Conservation (phyloP, 495 filamentous ascomycete species). For the Lichina pygmaea region DNA sequence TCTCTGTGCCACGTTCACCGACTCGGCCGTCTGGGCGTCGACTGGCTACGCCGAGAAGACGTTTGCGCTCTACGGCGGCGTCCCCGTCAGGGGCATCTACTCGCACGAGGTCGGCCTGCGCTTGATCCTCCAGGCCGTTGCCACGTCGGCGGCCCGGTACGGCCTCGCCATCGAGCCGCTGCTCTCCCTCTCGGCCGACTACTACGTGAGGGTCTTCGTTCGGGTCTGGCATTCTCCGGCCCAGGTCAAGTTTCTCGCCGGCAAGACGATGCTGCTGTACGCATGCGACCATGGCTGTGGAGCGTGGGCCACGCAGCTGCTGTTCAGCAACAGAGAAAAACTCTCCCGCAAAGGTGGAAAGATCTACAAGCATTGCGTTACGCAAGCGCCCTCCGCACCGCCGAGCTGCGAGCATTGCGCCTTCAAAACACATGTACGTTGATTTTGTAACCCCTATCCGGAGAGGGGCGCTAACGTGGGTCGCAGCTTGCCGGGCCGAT, state of each 20-base stretch:
- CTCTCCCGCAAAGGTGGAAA: slow-evolving; percentile 39
- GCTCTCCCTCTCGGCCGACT: slow-evolving; percentile 82
- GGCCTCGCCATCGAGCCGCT: slow-evolving; percentile 81
- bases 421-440: slow-evolving; percentile 39
- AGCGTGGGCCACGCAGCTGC: slow-evolving; percentile 51
- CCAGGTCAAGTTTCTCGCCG: slow-evolving; percentile 66
- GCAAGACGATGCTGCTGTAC: slow-evolving; percentile 82
- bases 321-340: slow-evolving; percentile 35
- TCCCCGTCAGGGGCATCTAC: slow-evolving; percentile 55
- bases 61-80: slow-evolving; percentile 70
- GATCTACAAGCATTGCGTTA: slow-evolving; percentile 48
- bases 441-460: neutral
- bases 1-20: slow-evolving; percentile 87
- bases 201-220: slow-evolving; percentile 79
- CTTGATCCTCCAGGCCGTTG: slow-evolving; percentile 55
- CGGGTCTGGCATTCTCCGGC: slow-evolving; percentile 49
- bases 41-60: slow-evolving; percentile 81
- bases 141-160: slow-evolving; percentile 54
- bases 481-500: slow-evolving; percentile 51
- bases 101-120: slow-evolving; percentile 79
- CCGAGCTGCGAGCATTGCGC: slow-evolving; percentile 57
- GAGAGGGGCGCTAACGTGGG: neutral
- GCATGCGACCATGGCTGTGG: slow-evolving; percentile 76
- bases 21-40: slow-evolving; percentile 82
- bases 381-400: slow-evolving; percentile 34